Conservation (phyloP, 2,329 filamentous ascomycete genomes). For the Hypoxylon sp. region DNA sequence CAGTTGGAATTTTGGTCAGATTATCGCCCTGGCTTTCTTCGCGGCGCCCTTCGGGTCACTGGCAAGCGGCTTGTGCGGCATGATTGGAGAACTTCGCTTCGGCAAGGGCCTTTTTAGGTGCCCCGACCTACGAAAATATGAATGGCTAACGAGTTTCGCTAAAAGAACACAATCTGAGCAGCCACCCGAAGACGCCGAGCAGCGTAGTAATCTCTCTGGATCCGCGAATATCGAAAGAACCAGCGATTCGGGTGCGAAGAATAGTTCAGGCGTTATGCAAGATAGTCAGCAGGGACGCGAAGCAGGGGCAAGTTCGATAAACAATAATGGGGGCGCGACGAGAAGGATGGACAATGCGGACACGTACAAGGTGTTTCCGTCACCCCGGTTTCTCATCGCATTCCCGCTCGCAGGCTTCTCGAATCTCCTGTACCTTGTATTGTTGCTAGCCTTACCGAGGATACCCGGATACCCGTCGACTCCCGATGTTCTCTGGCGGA, state of each 20-base stretch:
- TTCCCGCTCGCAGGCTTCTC: conserved; percentile 42
- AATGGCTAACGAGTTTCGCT: conserved; percentile 14
- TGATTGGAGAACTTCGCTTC: conserved; percentile 13
- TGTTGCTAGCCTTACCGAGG: conserved; percentile 44
- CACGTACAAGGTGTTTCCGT: conserved; percentile 34
- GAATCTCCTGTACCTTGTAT: conserved; percentile 41
- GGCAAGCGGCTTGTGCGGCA: conserved; percentile 33
- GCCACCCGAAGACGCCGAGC: conserved; percentile 15
- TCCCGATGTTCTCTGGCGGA: conserved; percentile 38
- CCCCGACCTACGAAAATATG: conserved; percentile 1
- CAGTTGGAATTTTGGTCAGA: conserved; percentile 44
- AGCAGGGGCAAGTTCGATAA: conserved; percentile 14
- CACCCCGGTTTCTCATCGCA: conserved; percentile 41
- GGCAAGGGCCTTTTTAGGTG: conserved; percentile 2
- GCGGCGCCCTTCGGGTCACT: conserved; percentile 40
- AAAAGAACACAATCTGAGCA: conserved; percentile 25
- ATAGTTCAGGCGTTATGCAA: background rate
- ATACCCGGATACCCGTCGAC: conserved; percentile 39
- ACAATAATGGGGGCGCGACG: conserved; percentile 12
- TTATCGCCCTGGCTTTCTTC: conserved; percentile 44
- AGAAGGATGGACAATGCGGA: conserved; percentile 14
- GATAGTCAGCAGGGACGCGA: background rate
- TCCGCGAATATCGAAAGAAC: conserved; percentile 14
- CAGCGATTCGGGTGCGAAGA: conserved; percentile 6
- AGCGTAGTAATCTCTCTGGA: conserved; percentile 4